Conservation (phyloP, 768 basidiomycete species). For the Multifurca ochricompacta region DNA sequence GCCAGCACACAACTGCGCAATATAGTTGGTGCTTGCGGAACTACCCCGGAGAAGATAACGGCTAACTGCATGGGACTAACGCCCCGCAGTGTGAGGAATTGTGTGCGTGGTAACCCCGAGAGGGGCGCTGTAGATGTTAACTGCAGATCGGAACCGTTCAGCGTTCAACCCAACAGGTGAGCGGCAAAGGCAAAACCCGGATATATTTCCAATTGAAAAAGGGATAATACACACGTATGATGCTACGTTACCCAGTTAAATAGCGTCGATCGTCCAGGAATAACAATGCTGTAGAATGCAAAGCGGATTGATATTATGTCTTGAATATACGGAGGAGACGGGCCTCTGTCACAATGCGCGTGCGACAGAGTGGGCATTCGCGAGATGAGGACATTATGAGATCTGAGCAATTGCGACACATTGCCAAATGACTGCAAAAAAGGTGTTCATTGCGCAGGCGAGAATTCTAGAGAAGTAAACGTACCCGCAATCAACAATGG, state of each 20-base stretch:
- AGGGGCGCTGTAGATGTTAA: neutral
- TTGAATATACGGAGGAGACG: conserved; percentile 72
- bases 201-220: conserved; percentile 5
- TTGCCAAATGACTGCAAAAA: conserved; percentile 57
- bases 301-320: conserved; percentile 27
- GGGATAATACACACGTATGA: neutral
- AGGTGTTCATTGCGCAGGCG: neutral
- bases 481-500: conserved; percentile 90
- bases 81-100: too few relatives aligned
- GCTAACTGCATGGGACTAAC: too few relatives aligned
- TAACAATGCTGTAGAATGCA: neutral
- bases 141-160: neutral
- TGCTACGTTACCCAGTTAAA: neutral
- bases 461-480: conserved; percentile 26
- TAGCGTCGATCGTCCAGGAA: neutral
- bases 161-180: neutral
- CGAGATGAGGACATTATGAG: conserved; percentile 68
- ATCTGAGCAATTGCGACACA: conserved; percentile 76
- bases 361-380: conserved; percentile 88
- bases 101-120: too few relatives aligned
- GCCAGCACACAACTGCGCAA: too few relatives aligned
- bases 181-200: neutral
- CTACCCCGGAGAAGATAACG: too few relatives aligned
- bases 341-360: conserved; percentile 77
- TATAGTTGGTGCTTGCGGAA: too few relatives aligned